Evolutionary conservation across 768 basidiomycete species (phyloP).

Genomic region (Suillus cothurnatus): DNA sequence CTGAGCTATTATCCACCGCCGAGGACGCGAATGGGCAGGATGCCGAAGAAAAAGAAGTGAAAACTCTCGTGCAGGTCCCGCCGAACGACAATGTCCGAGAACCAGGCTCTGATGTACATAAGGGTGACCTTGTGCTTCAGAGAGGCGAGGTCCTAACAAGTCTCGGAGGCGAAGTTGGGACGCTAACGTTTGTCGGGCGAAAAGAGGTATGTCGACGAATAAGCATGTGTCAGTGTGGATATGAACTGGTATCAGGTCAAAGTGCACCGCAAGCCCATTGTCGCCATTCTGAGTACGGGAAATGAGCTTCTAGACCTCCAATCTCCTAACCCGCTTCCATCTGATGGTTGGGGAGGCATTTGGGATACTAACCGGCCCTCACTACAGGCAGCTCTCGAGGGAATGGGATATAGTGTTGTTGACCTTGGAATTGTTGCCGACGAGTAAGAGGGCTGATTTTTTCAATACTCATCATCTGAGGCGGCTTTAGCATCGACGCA

Average conservation of each 20-base stretch:
- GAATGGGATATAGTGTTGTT: slow-evolving; percentile 73
- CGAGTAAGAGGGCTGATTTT: slow-evolving; percentile 44
- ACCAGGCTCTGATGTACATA: slow-evolving; percentile 72
- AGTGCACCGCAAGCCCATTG: slow-evolving; percentile 70
- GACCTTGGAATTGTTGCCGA: slow-evolving; percentile 84
- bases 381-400: slow-evolving; percentile 65
- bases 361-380: slow-evolving; percentile 90
- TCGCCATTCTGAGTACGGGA: slow-evolving; percentile 85
- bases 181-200: slow-evolving; percentile 76
- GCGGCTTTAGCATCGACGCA: slow-evolving; percentile 46
- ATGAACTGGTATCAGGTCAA: slow-evolving; percentile 49
- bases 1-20: slow-evolving; percentile 62
- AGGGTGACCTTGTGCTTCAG: slow-evolving; percentile 67
- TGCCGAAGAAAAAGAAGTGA: slow-evolving; percentile 72
- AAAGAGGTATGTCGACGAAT: slow-evolving; percentile 51
- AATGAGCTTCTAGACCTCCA: slow-evolving; percentile 78
- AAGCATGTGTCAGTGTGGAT: background rate
- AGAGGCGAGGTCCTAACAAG: slow-evolving; percentile 61
- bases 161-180: slow-evolving; percentile 82
- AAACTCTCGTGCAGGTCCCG: slow-evolving; percentile 62
- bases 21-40: slow-evolving; percentile 40
- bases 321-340: slow-evolving; percentile 33
- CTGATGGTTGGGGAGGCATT: slow-evolving; percentile 65
- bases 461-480: slow-evolving; percentile 2
- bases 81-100: slow-evolving; percentile 71